A percentile compares a stretch with the other conserved stretches of the same genome.
These are phyloP conservation scores for Leccinum imitatum DNA, from an alignment of 768 basidiomycete species.

Conservation along the genomic window DNA sequence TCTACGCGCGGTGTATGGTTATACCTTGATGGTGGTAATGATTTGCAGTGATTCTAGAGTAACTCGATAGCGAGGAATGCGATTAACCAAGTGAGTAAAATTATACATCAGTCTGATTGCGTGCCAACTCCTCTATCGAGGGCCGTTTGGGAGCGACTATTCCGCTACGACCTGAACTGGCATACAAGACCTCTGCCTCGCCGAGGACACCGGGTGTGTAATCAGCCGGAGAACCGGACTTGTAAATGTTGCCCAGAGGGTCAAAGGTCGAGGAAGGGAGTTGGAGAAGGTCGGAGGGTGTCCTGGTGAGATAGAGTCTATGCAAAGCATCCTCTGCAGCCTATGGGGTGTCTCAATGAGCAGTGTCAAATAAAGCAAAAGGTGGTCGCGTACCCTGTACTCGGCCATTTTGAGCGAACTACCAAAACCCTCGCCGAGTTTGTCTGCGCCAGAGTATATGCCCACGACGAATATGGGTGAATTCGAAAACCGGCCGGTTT, in stretches of 20 bases:
- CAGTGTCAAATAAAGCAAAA: neutral
- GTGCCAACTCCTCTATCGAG: conserved; percentile 25
- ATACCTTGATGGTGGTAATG: neutral
- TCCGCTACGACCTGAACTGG: conserved; percentile 61
- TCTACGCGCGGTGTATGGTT: neutral
- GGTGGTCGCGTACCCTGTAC: conserved; percentile 61
- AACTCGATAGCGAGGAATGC: conserved; percentile 15
- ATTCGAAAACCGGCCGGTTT: conserved; percentile 88
- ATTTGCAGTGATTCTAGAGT: neutral
- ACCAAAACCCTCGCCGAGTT: conserved; percentile 95
- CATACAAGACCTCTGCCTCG: conserved; percentile 65
- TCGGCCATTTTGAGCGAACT: conserved; percentile 94
- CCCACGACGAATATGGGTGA: conserved; percentile 97
- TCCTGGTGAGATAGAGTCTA: conserved; percentile 78
- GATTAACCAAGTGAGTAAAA: conserved; percentile 27
- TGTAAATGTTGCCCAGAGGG: conserved; percentile 54
- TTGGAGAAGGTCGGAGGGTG: conserved; percentile 64
- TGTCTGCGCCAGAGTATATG: conserved; percentile 77
- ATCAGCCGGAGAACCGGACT: conserved; percentile 40
- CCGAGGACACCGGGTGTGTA: conserved; percentile 58
- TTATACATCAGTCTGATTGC: conserved; percentile 27
- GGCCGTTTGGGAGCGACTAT: conserved; percentile 34
- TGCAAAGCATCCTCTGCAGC: conserved; percentile 86
- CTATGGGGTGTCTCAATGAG: conserved; percentile 34
- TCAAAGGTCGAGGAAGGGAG: conserved; percentile 79